Evolutionary conservation across 345 rosid genomes (phyloP), one percentile per base, ranked within the genome.

Genomic region (Populus davidiana): DNA sequence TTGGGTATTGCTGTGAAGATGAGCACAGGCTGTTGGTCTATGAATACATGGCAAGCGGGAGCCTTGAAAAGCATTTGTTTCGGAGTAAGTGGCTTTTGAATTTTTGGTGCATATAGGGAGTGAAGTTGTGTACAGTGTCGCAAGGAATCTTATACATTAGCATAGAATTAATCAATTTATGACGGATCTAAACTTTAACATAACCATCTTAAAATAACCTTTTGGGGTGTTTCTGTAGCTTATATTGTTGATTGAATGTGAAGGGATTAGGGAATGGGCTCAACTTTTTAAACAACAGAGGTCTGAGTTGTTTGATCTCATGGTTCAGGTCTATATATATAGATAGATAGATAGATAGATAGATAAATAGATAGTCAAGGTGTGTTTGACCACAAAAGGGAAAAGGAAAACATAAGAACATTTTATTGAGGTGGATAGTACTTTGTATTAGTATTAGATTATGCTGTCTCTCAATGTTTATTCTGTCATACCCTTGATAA

Each of bases 1-100:
- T 94, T 87, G 99, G 99, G 13, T 92, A 92, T 77, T 96, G 99
- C 82, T 96, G 99, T 75, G 99, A 96, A 86, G 98, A 90, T 84
- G 97, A 91, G 66, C 98, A 94, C 73, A 90, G 98, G 73, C 78
- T 94, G 64, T 85, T 96, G 79, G 94, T 94, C 62, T 96, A 96
- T 79, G 99, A 96, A 81, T 94, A 92, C 86, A 89, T 96, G 97
- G 93, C 93, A 0, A 80, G 90, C 83, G 99, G 98, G 59, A 94
- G 98, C 86, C 86, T 96, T 10, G 98, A 96, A 85, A 96, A 88
- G 69, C 98, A 94, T 91, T 97, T 96, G 80, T 91, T 96, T 69
- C 92, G 98, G 52, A 92, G 99, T 95, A 91, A 85, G 96, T 90
- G 49, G 62, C 68, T 73, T 7, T 44, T 72, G 17, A 73, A 8